Evolutionary conservation across 208 protist genomes (phyloP), one percentile per base, ranked within the genome.

Genomic region (Trypanosoma platydactyli): DNA sequence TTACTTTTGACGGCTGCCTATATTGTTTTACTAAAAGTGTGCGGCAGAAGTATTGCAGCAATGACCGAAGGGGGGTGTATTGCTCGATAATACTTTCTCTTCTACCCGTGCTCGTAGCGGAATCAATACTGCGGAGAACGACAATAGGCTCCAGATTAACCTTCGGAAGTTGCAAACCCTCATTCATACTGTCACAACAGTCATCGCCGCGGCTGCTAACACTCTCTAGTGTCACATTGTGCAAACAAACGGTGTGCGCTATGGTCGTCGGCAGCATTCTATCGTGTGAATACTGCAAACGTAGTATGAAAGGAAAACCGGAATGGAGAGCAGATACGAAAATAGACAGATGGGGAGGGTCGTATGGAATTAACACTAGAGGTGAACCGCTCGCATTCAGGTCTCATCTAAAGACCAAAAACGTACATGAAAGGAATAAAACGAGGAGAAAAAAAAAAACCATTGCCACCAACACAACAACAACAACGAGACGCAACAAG

Each of bases 31-130:
- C 13, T 6, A 87, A 66, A 1, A 76, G 64, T 6, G 30, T 50
- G 25, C 57, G 15, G 16, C 74, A 74, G 46, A 84, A 81, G 27
- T 57, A 63, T 51, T 29, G 20, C 38, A 87, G 55, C 15, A 81
- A 42, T 25, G 69, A 58, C 22, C 62, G 53, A 35, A 87, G 69
- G 11, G 68, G 40, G 0, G 62, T 35, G 46, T 69, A 64, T 25
- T 81, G 60, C 25, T 77, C 57, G 40, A 81, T 68, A 13, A 79
- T 68, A 55, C 29, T 46, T 9, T 38, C 12, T 25, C 13, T 49
- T n/a, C 22, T 46, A 0, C 45, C 30, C 33, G 29, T 52, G 20
- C 44, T 61, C 27, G 9, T 50, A 9, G n/a, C 29, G 5, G 11
- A 48, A 24, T 41, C 22, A 16, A n/a, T 29, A 3, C 48, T 54